Evolutionary conservation across 768 basidiomycete species (phyloP), one percentile per base, ranked within the genome.

Genomic region (Neoboletus brunneissimus): DNA sequence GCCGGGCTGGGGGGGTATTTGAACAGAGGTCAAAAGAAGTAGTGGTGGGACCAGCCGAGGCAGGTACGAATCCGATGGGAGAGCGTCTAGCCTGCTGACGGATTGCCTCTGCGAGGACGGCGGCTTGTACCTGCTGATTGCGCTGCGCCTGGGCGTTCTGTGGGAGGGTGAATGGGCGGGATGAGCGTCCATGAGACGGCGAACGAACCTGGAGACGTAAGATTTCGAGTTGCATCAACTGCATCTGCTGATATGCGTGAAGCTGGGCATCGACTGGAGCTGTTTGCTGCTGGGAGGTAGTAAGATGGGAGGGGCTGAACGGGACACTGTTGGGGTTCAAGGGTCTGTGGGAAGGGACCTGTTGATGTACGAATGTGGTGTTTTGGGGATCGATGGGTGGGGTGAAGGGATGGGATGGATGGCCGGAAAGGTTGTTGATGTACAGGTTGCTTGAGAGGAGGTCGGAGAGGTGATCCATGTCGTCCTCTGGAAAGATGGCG

Each of bases 211-310:
- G 91, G 59, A 93, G 81, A 68, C 82, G 83, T 68, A 91, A 72
- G 63, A 93, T 81, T 75, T 93, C 91, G 54, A 93, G 76, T 67
- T 93, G 91, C 75, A 92, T 81, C 79, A 92, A 78, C 75, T 93
- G 90, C 80, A 92, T 79, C 52, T 72, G 72, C 42, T 91, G 90
- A 53, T 89, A 76, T 52, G 85, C 81, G 64, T 85, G 85, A 42
- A 79, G 73, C 66, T 86, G 85, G 43, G 76, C 73, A 44, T 84
- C 66, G 32, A 73, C 69, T 44, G 75, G 64, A 12, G 59, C 35
- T 16, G 46, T 1, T 60, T 81, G 84, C 41, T 75, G 71, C 66
- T 78, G 73, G 58, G 75, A 58, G 58, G 58, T 44, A 51, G 74
- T 76, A 38, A 72, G 68, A 45, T 76, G 76, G 41, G 78, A 68